Evolutionary conservation across 2,329 filamentous ascomycete species (phyloP), one percentile per base, ranked within the genome.

Genomic region (Apiospora saccharicola): DNA sequence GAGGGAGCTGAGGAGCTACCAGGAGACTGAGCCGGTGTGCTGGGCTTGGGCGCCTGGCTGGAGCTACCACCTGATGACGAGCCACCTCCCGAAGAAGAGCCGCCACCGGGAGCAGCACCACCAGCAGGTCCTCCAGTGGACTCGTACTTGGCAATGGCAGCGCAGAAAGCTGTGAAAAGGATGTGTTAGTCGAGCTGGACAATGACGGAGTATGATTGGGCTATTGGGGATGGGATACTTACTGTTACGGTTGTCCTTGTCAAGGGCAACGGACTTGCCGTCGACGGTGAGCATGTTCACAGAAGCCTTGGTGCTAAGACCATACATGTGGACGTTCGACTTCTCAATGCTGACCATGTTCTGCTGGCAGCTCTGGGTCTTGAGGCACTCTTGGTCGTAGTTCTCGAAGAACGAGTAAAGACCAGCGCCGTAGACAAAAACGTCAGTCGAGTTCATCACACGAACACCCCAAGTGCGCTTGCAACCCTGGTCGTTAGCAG

Each of bases 401-500:
- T 95, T 94, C 81, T 96, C 89, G 79, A 94, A 96, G 88, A 96
- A 96, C 19, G 67, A 57, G 37, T 69, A 96, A 73, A 95, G 83
- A 37, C 93, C 93, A 6, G 89, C 92, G 67, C 93, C 93, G 78
- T 91, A 94, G 77, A 95, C 83, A 79, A 88, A 90, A 24, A 95
- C 80, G 74, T 94, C 88, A 13, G 85, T 86, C 3, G 92, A 94
- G 81, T 92, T 88, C 71, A 90, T 83, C 53, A 94, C 86, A 34
- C 93, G 91, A 67, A 96, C 85, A 77, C 93, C 94, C 92, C 92
- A 94, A 1, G 94, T 89, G 79, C 95, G 94, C 74, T 90, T 90
- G 81, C 93, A 95, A 30, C 74, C 76, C 34, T 75, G 72, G n/a
- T 78, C 77, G 51, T 81, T 81, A 69, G 78, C 76, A 26, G 83